Base-by-base conservation (phyloP, 2,329 filamentous ascomycete species). In the Ilyonectria robusta region DNA sequence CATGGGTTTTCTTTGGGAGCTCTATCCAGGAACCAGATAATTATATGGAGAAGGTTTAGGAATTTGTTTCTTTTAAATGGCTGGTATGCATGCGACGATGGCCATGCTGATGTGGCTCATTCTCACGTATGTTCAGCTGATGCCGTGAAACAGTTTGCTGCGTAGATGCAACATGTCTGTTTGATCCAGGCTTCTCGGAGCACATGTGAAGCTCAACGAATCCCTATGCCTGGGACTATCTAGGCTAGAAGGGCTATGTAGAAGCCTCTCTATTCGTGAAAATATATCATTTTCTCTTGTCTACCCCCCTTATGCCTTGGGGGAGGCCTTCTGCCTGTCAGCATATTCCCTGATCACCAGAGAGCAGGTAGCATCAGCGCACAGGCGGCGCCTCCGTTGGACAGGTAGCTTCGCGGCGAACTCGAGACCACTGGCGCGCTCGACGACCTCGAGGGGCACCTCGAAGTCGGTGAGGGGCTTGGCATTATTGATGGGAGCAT, bases 401-500 rank as follows among this genome's bases (percentile, higher is more conserved):
- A 86, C 80, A 6, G 94, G 92, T 78, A 99, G 82, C 83, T 95
- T 92, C 21, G 87, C 86, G 31, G 94, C 94, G 82, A 99, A 99
- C 79, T 98, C 94, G 75, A 99, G 84, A 5, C 96, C 96, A 72
- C 93, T 95, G 2, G 96, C 95, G 70, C 94, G 88, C 88, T 99
- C 96, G 40, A 99, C 91, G 10, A 92, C 93, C 85, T 98, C 95
- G 42, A 99, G 79, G 0, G 96, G 95, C 29, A 98, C 96, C 85
- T 98, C 95, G 77, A 99, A 99, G 78, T 98, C 94, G 58, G 88
- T 86, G 73, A 99, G 85, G 56, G 93, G 93, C 84, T 96, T 98
- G 68, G 90, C 87, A 81, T 97, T 99, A 42, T 92, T 86, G 74
- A 99, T 99, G 19, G 84, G 86, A 2, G 94, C 94, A 80, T 99